Evolutionary conservation across 2,329 filamentous ascomycete species (phyloP), one percentile per base, ranked within the genome.

Genomic region (Macrophomina pseudophaseolina): DNA sequence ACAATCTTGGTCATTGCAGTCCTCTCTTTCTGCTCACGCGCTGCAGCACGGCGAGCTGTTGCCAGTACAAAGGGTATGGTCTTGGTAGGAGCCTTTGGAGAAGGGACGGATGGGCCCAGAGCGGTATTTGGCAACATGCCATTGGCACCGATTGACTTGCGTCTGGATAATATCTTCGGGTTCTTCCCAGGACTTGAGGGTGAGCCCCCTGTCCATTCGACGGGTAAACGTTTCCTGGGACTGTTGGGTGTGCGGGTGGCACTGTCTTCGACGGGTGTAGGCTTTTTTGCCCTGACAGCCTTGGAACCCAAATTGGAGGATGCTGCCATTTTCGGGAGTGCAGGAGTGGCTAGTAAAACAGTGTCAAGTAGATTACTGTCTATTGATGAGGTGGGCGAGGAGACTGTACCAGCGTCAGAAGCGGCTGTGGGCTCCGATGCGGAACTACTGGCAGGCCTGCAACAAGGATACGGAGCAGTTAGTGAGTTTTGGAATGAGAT

Each of bases 391-490:
- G 52, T 40, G 64, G 64, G 60, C 23, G 64, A 59, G 11, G 64
- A 66, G 28, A 53, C 56, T 8, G 65, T 66, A 48, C 58, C 65
- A 63, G 56, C 38, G 56, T 66, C 65, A 53, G 65, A 66, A 35
- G 11, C 64, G 46, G 64, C 53, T 5, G 54, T 23, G 30, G 53
- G 53, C 8, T 60, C 64, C 4, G 64, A 53, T 23, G 53, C 49
- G 28, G 54, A 66, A 35, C 64, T 51, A 3, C 30, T 46, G 16
- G n/a, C 42, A 16, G 65, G 32, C 49, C 56, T 62, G 18, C n/a
- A 11, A 38, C 4, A 53, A 38, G 16, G 46, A n/a, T 30, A 58
- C 28, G 12, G 12, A 12, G n/a, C 4, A 64, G 16, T 64, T 40
- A 40, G 42, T 5, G 44, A 40, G 44, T 28, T 35, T 8, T 5